These are phyloP conservation scores for Fusarium humuli DNA, from an alignment of 2,329 filamentous ascomycete genomes.

Conservation along the genomic window DNA sequence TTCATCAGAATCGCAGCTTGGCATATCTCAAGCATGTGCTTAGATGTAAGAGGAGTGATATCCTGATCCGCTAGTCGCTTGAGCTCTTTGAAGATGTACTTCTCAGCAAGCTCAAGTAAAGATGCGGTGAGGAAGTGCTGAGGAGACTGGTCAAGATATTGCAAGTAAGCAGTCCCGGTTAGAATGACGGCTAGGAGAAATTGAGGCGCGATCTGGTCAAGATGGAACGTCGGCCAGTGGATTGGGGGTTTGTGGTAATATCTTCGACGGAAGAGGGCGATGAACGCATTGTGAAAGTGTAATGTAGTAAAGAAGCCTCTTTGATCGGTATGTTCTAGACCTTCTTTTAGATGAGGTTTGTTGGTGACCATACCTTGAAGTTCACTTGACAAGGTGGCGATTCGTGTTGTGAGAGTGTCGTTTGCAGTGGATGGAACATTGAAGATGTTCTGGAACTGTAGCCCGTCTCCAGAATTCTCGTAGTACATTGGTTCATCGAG, in stretches of 20 bases:
- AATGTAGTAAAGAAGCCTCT: neutral
- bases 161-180: slow-evolving; percentile 11
- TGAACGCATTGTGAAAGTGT: slow-evolving; percentile 18
- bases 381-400: neutral
- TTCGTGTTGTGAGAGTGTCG: neutral
- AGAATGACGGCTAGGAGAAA: slow-evolving; percentile 13
- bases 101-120: slow-evolving; percentile 19
- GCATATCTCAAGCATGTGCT: slow-evolving; percentile 12
- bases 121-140: neutral
- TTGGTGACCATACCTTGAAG: neutral
- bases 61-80: neutral
- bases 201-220: slow-evolving; percentile 11
- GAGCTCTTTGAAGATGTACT: slow-evolving; percentile 24
- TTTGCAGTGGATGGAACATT: neutral
- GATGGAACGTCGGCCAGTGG: slow-evolving; percentile 37
- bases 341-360: slow-evolving; percentile 18
- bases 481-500: neutral
- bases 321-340: neutral
- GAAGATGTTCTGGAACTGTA: neutral
- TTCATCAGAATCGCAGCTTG: slow-evolving; percentile 28
- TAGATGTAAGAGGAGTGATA: neutral
- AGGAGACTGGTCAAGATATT: neutral
- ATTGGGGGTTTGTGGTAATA: slow-evolving; percentile 18
- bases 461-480: rapidly evolving
- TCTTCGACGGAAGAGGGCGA: slow-evolving; percentile 11